phyloP scores from a whole-genome alignment of 2,329 filamentous ascomycete genomes.

The Colletotrichum viniferum region DNA sequence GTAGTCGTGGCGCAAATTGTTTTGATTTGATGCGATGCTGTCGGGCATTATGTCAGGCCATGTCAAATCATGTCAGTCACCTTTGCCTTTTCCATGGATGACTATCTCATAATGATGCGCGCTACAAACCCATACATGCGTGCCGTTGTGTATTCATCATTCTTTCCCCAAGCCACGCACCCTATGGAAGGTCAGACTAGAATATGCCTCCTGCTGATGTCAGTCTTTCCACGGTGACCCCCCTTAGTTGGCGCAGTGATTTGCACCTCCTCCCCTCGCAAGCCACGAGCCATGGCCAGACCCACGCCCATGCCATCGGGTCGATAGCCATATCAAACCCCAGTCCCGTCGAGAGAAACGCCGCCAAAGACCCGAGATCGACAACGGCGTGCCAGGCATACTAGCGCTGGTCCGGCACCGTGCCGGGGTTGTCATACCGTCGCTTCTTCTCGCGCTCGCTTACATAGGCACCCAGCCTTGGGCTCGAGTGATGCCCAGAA shows the following conservation, averaged over 20 bases:
- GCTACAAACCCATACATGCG: neutral
- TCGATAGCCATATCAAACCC: neutral
- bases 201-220: neutral
- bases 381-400: neutral
- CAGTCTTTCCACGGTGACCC: neutral
- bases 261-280: neutral
- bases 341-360: neutral
- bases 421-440: neutral
- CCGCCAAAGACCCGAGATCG: neutral
- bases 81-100: neutral
- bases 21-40: neutral
- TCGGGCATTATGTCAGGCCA: neutral
- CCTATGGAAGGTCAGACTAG: neutral
- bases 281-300: neutral
- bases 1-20: neutral
- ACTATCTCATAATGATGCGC: neutral
- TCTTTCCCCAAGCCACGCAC: neutral
- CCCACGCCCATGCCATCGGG: neutral
- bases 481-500: neutral
- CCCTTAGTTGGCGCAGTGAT: neutral
- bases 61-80: neutral
- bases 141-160: neutral
- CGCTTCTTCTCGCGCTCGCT: neutral
- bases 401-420: neutral
- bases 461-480: neutral